Conservation (phyloP, 2,329 filamentous ascomycete genomes). For the Colletotrichum abscissum region DNA sequence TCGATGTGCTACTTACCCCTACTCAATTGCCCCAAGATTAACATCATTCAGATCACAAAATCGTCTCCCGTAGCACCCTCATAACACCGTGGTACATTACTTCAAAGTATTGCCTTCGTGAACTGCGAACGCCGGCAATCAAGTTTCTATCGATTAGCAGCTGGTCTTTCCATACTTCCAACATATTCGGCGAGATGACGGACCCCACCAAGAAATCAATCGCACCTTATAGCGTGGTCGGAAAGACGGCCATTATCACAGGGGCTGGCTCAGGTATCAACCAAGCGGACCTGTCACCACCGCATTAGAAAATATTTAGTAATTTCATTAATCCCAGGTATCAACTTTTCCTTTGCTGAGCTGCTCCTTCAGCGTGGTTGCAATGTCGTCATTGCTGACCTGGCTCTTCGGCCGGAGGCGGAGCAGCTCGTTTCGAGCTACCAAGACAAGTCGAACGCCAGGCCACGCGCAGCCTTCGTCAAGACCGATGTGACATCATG, state of each 20-base stretch:
- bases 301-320: neutral
- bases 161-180: neutral
- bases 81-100: neutral
- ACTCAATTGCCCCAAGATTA: neutral
- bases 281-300: neutral
- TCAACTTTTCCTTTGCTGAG: constrained; percentile 56
- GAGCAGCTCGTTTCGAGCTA: constrained; percentile 44
- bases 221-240: constrained; percentile 40
- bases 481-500: constrained; percentile 58
- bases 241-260: constrained; percentile 44
- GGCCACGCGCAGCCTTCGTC: constrained; percentile 51
- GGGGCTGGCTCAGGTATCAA: constrained; percentile 43
- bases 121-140: neutral
- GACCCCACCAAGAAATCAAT: neutral
- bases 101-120: neutral
- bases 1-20: no score
- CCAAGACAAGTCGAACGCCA: constrained; percentile 21
- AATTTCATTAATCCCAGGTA: constrained; percentile 42
- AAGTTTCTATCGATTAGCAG: neutral
- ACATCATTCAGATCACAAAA: neutral
- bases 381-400: constrained; percentile 58
- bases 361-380: constrained; percentile 54
- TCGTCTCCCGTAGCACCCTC: neutral
- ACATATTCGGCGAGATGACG: neutral
- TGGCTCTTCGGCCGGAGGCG: constrained; percentile 55